Percentiles rank a stretch among this genome's conserved stretches.
phyloP scores from a whole-genome alignment of 1,284 basidiomycete genomes.

The Ustilago trichophora region DNA sequence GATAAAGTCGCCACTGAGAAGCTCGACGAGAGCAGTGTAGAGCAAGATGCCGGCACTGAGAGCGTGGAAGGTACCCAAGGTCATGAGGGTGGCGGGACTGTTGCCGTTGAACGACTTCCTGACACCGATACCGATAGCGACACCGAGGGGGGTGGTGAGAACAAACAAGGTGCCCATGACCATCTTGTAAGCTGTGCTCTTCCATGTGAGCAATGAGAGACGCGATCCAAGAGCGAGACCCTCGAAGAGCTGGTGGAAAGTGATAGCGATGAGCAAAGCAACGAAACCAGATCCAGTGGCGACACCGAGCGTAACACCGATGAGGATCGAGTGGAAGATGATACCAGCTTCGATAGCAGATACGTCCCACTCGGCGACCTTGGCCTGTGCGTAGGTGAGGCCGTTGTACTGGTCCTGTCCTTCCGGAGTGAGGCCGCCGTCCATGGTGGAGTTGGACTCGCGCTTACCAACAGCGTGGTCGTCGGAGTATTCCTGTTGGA shows the following conservation, averaged over 20 bases:
- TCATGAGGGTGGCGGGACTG: slow-evolving; percentile 77
- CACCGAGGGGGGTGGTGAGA: slow-evolving; percentile 71
- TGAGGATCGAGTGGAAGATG: slow-evolving; percentile 67
- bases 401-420: slow-evolving; percentile 4
- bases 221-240: slow-evolving; percentile 46
- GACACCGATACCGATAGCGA: slow-evolving; percentile 78
- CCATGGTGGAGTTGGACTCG: slow-evolving; percentile 3
- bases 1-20: slow-evolving; percentile 62
- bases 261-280: slow-evolving; percentile 61
- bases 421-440: neutral
- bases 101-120: slow-evolving; percentile 82
- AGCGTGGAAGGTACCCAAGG: slow-evolving; percentile 84
- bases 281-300: slow-evolving; percentile 47
- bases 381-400: slow-evolving; percentile 23
- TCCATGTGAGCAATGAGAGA: slow-evolving; percentile 52
- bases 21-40: slow-evolving; percentile 90
- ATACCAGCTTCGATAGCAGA: slow-evolving; percentile 68
- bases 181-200: slow-evolving; percentile 25
- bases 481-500: neutral
- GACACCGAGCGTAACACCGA: slow-evolving; percentile 67
- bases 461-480: neutral
- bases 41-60: slow-evolving; percentile 86
- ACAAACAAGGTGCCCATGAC: slow-evolving; percentile 54
- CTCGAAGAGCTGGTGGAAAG: slow-evolving; percentile 61
- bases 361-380: slow-evolving; percentile 54